Percentiles rank a stretch among this genome's conserved stretches.
phyloP scores from a whole-genome alignment of 148 eudicot genomes.

The Arbutus unedo region DNA sequence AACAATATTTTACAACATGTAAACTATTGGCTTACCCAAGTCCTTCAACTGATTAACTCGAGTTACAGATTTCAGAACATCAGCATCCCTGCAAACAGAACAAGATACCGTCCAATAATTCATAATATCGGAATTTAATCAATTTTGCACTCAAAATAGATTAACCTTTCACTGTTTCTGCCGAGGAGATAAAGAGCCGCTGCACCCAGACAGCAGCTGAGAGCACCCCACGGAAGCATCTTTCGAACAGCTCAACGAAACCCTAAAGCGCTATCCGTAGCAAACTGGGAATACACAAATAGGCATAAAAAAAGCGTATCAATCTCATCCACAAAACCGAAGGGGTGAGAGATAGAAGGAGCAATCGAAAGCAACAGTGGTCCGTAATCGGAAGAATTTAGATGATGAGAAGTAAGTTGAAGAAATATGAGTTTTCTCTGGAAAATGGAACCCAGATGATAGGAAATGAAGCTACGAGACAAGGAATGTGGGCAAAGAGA shows the following conservation, averaged over 20 bases:
- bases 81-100: conserved; percentile 60
- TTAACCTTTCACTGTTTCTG: conserved; percentile 45
- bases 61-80: conserved; percentile 66
- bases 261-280: background rate
- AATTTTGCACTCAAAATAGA: background rate
- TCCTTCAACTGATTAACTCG: conserved; percentile 87
- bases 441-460: background rate
- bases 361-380: background rate
- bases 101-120: background rate
- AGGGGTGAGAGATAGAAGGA: background rate
- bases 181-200: conserved; percentile 94
- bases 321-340: background rate
- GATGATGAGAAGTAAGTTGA: background rate
- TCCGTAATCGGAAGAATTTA: background rate
- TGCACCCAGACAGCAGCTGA: conserved; percentile 80
- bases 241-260: conserved; percentile 5
- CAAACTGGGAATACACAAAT: background rate
- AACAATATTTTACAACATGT: background rate
- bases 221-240: conserved; percentile 72
- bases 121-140: too few relatives aligned
- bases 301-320: background rate
- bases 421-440: background rate
- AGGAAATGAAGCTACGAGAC: background rate
- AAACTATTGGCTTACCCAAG: conserved; percentile 48
- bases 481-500: background rate